Evolutionary conservation across 2,329 filamentous ascomycete genomes (phyloP), one percentile per base, ranked within the genome.

Genomic region (Clonostachys solani): DNA sequence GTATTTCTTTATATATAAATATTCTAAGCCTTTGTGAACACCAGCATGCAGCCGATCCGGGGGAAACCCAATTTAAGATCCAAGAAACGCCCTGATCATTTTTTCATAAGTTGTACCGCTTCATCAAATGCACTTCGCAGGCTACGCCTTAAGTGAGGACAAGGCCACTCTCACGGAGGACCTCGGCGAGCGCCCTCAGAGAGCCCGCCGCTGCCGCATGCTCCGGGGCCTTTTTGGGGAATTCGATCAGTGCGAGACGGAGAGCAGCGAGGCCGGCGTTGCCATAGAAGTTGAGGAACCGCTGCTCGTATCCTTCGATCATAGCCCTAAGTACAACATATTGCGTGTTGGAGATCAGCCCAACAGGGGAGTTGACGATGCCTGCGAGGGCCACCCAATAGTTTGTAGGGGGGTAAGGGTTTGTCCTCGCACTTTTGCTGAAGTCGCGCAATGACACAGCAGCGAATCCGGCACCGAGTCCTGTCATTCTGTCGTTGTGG

Each of bases 381-480:
- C 76, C 76, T 1, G 89, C 82, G 48, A 97, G 71, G 1, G 86
- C 78, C 36, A 74, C 77, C 94, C 94, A 99, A 72, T 94, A 97
- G 47, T 92, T 77, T 0, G 75, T 77, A 43, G 87, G 88, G 5
- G 86, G 91, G 66, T 81, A 94, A 0, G 86, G 91, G 55, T 92
- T 92, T 42, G 71, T 73, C 53, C 83, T 83, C 37, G 74, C 72
- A 2, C 84, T 80, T 53, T 80, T 85, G 52, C 80, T 81, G 60
- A 95, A 96, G 62, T 95, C 89, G 43, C 92, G 84, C 9, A 96
- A 73, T 2, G 89, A 83, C 36, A 97, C 75, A 2, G 92, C 83
- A 0, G 91, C 89, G 60, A 87, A 99, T 0, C 92, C 92, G 4
- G 87, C 86, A 2, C 84, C 90, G 1, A 96, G 73, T 0, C 91